Percentiles rank a stretch among this genome's conserved stretches.
These are phyloP conservation scores for Pyrenophora tritici-repentis DNA, from an alignment of 2,329 filamentous ascomycete genomes.

Conservation along the genomic window DNA sequence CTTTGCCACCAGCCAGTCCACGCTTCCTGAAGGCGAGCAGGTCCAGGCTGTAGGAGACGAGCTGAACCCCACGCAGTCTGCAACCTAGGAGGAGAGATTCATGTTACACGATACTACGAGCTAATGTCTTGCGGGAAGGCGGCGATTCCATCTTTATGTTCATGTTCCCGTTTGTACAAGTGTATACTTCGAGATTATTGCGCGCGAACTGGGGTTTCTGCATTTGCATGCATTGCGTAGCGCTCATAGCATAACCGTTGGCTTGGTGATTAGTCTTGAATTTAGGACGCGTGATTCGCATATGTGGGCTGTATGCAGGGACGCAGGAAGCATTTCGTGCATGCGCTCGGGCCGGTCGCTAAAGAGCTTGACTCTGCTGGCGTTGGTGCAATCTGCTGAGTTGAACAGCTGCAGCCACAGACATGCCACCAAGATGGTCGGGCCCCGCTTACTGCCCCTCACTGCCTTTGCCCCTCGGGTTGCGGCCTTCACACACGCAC, in stretches of 20 bases:
- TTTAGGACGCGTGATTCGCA: background rate
- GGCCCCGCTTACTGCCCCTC: constrained; percentile 33
- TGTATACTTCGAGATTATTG: background rate
- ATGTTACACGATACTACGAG: too few relatives aligned
- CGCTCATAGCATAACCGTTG: constrained; percentile 2
- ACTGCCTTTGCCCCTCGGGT: constrained; percentile 15
- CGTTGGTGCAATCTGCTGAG: constrained; percentile 2
- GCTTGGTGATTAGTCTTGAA: background rate
- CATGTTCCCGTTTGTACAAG: background rate
- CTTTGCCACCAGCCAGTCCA: constrained; percentile 5
- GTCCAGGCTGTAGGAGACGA: constrained; percentile 7
- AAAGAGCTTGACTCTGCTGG: constrained; percentile 15
- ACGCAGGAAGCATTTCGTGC: constrained; percentile 5
- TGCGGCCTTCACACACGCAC: constrained; percentile 25
- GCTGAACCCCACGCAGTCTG: constrained; percentile 18
- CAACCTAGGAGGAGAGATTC: constrained; percentile 2
- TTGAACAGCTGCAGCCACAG: background rate
- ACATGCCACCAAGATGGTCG: constrained; percentile 18
- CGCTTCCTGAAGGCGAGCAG: constrained; percentile 8
- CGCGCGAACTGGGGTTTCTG: constrained; percentile 5
- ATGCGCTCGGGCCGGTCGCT: constrained; percentile 6
- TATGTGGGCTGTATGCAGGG: background rate
- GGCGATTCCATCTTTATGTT: background rate
- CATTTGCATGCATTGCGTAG: constrained; percentile 29
- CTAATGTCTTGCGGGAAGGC: too few relatives aligned